phyloP scores from a whole-genome alignment of 208 protist species.

The Wallacemonas collosoma region DNA sequence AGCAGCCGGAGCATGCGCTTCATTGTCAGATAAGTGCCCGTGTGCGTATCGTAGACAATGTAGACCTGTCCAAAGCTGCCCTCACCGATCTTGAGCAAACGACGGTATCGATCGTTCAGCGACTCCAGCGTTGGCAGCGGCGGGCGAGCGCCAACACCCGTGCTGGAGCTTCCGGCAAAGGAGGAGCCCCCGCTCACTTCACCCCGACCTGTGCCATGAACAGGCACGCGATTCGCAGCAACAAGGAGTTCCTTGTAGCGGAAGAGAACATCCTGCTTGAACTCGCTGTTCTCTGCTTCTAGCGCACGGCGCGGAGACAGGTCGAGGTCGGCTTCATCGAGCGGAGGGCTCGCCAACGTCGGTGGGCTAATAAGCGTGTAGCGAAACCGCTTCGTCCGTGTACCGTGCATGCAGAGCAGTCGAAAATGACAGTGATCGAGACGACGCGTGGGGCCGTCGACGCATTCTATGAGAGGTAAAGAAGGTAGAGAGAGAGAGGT shows the following conservation, averaged over 20 bases:
- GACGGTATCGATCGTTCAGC: conserved; percentile 58
- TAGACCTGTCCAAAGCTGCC: conserved; percentile 88
- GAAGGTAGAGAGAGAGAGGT: neutral
- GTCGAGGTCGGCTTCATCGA: conserved; percentile 9
- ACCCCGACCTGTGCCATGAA: neutral
- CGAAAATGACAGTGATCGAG: neutral
- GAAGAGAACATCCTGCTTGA: conserved; percentile 11
- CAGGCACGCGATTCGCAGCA: conserved; percentile 4
- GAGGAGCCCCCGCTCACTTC: conserved; percentile 5
- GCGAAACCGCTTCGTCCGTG: neutral
- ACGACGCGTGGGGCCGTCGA: neutral
- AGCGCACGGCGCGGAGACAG: conserved; percentile 13
- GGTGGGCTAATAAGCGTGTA: conserved; percentile 15
- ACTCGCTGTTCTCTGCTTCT: conserved; percentile 14
- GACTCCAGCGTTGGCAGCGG: conserved; percentile 21
- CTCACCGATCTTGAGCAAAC: conserved; percentile 81
- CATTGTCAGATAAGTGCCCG: conserved; percentile 76
- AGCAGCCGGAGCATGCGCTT: conserved; percentile 79
- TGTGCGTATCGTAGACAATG: conserved; percentile 80
- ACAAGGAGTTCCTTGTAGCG: conserved; percentile 23
- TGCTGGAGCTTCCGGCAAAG: conserved; percentile 1
- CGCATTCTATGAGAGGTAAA: conserved; percentile 2
- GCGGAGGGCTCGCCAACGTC: conserved; percentile 3
- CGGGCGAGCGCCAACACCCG: neutral
- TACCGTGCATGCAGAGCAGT: neutral